Base-by-base conservation (phyloP, 1,139 yeast species). In the Yamadazyma dendronema region DNA sequence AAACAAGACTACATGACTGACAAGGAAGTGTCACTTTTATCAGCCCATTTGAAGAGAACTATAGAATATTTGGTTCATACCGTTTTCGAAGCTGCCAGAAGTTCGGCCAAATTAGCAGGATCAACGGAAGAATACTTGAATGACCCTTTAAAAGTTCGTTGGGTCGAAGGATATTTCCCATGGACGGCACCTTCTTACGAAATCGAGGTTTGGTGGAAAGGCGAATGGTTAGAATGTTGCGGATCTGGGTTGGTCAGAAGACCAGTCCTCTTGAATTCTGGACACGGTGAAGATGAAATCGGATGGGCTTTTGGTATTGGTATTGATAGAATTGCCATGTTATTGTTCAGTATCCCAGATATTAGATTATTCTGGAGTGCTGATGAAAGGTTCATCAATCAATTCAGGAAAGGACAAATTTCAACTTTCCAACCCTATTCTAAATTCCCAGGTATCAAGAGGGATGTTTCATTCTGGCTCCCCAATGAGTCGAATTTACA, bases 271-370 rank as follows among this genome's bases (percentile, higher is more conserved):
- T 65, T 77, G 25, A 84, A 83, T 47, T 77, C 97, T 1, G 94
- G 87, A 0, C 68, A 84, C 35, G 61, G 71, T 11, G 72, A 77
- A 38, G 76, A 82, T 19, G 77, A 88, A 38, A 44, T 70, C 21
- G 95, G 96, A 6, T 92, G 98, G 98, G 99, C 98, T 0, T 92
- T 94, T 64, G 99, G 99, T 8, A 73, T 94, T 38, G 99, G 99
- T 0, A 69, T 92, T 36, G 99, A 92, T 59, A 75, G 99, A 54
- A 81, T 92, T 42, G 98, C 98, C 34, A 92, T 92, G 98, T 67
- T 92, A 14, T 69, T 92, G 39, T 92, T 90, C 63, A 96, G 94
- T 16, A 84, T 92, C 35, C 97, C 97, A 2, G 99, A 92, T 58
- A 92, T 92, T 46, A 74, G 99, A 47, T 67, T 92, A 33, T 87